Evolutionary conservation across 352 stramenopile genomes (phyloP).

Genomic region (Saprolegnia diclina): DNA sequence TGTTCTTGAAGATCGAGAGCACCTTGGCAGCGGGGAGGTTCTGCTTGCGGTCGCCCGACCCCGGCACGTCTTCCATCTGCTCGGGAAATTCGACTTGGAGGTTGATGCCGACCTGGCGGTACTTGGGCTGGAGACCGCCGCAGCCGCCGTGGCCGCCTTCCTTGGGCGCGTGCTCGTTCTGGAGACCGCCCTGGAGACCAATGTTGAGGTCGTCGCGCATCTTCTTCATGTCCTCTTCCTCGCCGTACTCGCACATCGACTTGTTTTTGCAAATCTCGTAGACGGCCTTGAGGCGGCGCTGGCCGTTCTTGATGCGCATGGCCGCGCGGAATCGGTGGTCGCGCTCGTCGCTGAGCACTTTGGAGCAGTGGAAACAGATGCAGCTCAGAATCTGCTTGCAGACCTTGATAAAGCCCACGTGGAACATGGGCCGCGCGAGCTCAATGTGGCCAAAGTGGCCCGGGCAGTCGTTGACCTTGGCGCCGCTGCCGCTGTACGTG

Average conservation of each 20-base stretch:
- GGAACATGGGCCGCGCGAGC: constrained; percentile 97
- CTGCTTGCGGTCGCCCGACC: constrained; percentile 95
- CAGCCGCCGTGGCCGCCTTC: constrained; percentile 77
- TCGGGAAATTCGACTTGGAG: constrained; percentile 94
- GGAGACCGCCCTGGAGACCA: constrained; percentile 34
- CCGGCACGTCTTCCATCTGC: constrained; percentile 91
- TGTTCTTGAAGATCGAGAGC: constrained; percentile 25
- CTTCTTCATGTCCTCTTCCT: constrained; percentile 84
- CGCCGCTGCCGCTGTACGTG: constrained; percentile 87
- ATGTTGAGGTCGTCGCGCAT: constrained; percentile 81
- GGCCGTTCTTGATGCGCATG: constrained; percentile 94
- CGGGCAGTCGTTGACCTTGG: constrained; percentile 96
- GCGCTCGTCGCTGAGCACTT: constrained; percentile 96
- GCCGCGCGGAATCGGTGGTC: constrained; percentile 96
- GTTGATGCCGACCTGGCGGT: constrained; percentile 92
- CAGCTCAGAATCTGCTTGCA: constrained; percentile 97
- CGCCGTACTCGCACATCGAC: constrained; percentile 80
- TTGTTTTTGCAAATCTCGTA: constrained; percentile 83
- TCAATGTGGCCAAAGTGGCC: constrained; percentile 97
- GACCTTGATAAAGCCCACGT: constrained; percentile 99
- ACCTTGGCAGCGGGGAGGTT: constrained; percentile 91
- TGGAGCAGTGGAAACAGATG: constrained; percentile 92
- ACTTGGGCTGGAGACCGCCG: constrained; percentile 90
- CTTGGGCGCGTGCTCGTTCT: constrained; percentile 78
- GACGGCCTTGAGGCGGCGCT: constrained; percentile 87